Evolutionary conservation across 2,329 filamentous ascomycete species (phyloP).

Genomic region (Simplicillium sp.): DNA sequence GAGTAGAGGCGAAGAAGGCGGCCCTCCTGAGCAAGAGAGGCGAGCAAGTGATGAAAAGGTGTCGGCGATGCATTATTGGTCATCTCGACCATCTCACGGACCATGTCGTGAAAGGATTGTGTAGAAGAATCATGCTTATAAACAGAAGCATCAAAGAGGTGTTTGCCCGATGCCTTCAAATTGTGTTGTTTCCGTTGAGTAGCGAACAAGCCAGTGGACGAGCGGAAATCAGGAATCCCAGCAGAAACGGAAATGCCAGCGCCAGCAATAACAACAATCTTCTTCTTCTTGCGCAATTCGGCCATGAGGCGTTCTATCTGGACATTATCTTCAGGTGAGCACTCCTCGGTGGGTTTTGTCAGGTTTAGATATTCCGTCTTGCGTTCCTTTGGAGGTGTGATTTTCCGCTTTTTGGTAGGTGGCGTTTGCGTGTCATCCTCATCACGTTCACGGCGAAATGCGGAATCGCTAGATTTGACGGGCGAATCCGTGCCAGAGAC

Average conservation of each 20-base stretch:
- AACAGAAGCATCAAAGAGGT: conserved; percentile 93
- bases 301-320: conserved; percentile 65
- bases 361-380: conserved; percentile 79
- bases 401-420: conserved; percentile 67
- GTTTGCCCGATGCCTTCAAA: conserved; percentile 80
- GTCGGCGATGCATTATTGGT: conserved; percentile 73
- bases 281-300: conserved; percentile 77
- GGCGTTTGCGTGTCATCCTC: conserved; percentile 46
- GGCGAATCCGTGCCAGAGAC: conserved; percentile 43
- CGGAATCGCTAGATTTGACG: conserved; percentile 29
- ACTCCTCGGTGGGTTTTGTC: conserved; percentile 36
- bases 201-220: conserved; percentile 79
- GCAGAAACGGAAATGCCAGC: conserved; percentile 96
- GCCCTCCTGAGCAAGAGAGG: conserved; percentile 78
- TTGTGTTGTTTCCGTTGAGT: conserved; percentile 80
- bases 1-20: conserved; percentile 86
- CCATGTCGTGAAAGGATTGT: conserved; percentile 91
- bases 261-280: conserved; percentile 93
- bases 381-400: conserved; percentile 51
- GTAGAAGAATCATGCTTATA: conserved; percentile 89
- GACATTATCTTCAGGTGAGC: conserved; percentile 28
- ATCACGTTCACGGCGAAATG: conserved; percentile 15
- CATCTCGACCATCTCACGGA: conserved; percentile 74
- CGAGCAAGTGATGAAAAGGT: conserved; percentile 85
- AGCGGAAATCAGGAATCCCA: conserved; percentile 95